Evolutionary conservation across 805 yeast species (phyloP).

Genomic region (Lachancea thermotolerans): DNA sequence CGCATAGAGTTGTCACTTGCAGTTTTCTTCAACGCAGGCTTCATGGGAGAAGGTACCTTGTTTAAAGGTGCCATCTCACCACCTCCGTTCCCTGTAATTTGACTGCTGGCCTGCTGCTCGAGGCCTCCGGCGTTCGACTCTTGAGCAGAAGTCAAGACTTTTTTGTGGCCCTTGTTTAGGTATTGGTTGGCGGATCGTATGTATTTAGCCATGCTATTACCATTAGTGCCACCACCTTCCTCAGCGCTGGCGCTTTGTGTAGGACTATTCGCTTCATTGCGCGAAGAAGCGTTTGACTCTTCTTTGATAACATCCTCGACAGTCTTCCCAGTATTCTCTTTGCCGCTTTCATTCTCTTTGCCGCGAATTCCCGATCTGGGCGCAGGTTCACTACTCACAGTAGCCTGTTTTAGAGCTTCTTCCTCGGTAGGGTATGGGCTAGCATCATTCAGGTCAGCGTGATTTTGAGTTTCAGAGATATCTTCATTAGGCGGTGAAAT

Average conservation of each 20-base stretch:
- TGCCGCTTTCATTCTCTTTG: neutral
- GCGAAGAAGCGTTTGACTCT: neutral
- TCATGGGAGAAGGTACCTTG: constrained; percentile 35
- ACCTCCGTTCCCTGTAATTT: no score
- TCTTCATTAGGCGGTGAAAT: constrained; percentile 4
- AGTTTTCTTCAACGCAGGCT: constrained; percentile 36
- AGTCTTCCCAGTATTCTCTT: neutral
- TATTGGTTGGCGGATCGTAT: constrained; percentile 37
- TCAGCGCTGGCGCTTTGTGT: neutral
- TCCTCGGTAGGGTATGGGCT: no score
- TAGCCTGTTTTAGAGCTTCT: no score
- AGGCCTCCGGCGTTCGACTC: no score
- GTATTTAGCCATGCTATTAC: constrained; percentile 41
- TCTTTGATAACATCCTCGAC: constrained; percentile 5
- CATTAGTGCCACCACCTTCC: neutral
- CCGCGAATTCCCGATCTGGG: neutral
- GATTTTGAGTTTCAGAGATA: neutral
- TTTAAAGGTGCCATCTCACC: neutral
- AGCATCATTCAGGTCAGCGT: neutral
- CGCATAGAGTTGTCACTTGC: constrained; percentile 14
- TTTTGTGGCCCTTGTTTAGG: constrained; percentile 4
- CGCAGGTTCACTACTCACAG: no score
- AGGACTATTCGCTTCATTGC: no score
- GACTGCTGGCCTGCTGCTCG: no score
- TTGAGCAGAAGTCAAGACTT: no score